Base-by-base conservation (phyloP, 2,329 filamentous ascomycete species). In the Dothideomycetidae sp. region DNA sequence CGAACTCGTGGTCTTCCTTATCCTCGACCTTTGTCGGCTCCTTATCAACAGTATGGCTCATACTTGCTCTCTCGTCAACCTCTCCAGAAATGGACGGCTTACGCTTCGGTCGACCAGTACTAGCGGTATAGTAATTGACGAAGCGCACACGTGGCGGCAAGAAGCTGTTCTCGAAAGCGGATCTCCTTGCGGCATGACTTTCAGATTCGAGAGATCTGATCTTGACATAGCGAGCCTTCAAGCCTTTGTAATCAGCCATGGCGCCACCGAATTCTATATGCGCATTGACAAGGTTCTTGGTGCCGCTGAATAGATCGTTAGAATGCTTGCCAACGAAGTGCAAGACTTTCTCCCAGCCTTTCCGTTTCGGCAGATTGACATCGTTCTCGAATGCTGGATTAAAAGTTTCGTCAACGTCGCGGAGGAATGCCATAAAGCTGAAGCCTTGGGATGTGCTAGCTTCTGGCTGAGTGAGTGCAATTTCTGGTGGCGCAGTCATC, bases 61-160 rank as follows among this genome's bases (percentile, higher is more conserved):
- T 31, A 7, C 7, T 5, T 5, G 21, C 18, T 5, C 26, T 19
- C 4, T 28, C 18, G 13, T 10, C 10, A 14, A 29, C 38, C 10
- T 39, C 33, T 45, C 65, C 63, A 10, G 59, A 57, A n/a, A n/a
- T n/a, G 47, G 80, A 53, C 41, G 60, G 60, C 4, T 56, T 54
- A 45, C 58, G 61, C 48, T 64, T 85, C 2, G 69, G 67, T 41
- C 73, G 67, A 3, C 85, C 85, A 7, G 79, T 78, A 46, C 81
- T 85, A n/a, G 81, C 71, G 1, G 85, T 93, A 53, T 88, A 93
- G 54, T 93, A 93, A 53, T 93, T 93, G 40, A 83, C 67, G 50
- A 93, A 93, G 11, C 84, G 70, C 9, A 90, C 71, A 36, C 78
- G 66, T 2, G 64, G 61, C 2, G 61, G 60, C 36, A 41, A 33